Base-by-base conservation (phyloP, 2,329 filamentous ascomycete species). In the Curvularia sp. region DNA sequence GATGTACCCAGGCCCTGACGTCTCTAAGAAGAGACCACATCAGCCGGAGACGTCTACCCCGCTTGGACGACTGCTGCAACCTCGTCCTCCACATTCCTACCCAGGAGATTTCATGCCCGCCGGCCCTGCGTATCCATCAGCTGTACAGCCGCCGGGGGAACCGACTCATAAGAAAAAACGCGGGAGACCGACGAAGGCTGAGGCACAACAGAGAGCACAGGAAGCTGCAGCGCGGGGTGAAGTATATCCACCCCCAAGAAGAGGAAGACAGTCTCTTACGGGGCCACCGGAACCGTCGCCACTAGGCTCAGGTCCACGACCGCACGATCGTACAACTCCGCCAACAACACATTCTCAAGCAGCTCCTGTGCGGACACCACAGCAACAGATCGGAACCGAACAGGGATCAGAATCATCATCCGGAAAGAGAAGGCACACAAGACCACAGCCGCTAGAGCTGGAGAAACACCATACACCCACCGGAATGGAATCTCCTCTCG, bases 171-270 rank as follows among this genome's bases (percentile, higher is more conserved):
- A 81, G 64, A 80, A 81, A 63, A 82, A 81, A 66, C 75, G 80
- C 52, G 80, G 80, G 28, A 73, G 80, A 53, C 80, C 80, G 7
- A 81, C 80, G 3, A 82, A 82, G 59, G 80, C 78, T 54, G 79
- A 81, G 64, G 76, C 78, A 38, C 76, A 80, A 55, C 76, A 77
- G 53, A 79, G 79, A 67, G 79, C 76, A 30, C 76, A 78, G 51
- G 77, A 74, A 57, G 77, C 78, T 51, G 71, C 73, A 43, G 74
- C 74, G 36, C 72, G 74, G 36, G 78, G 75, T 9, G 77, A 80
- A 58, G 62, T 72, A 19, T 78, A 79, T 46, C 75, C 77, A 47
- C 74, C 75, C 49, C 72, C 76, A 12, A 71, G 74, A 53, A 73
- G 71, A 60, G 67, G 66, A 18, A 70, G 74, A 49, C 60, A 66